Base-by-base conservation (phyloP, 768 basidiomycete species). In the Tylopilus sp. region DNA sequence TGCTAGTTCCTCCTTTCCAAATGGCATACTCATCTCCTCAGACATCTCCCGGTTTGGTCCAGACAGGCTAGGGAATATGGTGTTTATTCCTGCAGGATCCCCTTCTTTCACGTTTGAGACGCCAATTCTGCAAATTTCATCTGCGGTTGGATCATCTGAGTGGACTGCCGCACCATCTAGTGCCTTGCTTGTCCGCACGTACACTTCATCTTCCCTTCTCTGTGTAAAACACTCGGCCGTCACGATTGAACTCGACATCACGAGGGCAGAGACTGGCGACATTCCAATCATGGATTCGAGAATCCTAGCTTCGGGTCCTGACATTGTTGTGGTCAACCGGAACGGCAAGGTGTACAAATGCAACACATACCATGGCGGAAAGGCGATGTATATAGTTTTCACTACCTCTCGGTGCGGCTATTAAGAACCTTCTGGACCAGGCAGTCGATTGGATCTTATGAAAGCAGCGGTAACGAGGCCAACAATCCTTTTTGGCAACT, bases 91-190 rank as follows among this genome's bases (percentile, higher is more conserved):
- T 78, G 40, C 74, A 64, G 71, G 71, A 2, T 67, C 56, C 5
- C 71, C 82, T 5, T 62, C 72, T 6, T 69, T 70, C 52, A 68
- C 69, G 3, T 88, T 88, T 53, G 68, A 77, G 18, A 88, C 87
- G 3, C 86, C 88, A 12, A 86, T 91, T 47, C 73, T 75, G 47
- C 88, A 91, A 57, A 71, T 90, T 42, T 65, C 69, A 6, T 60
- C 74, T n/a, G 70, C 74, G 3, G 56, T 61, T 40, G 18, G 26
- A 33, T 45, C 61, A 40, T 47, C 56, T 26, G 45, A 56, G 31
- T 48, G 53, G 62, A 51, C 28, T 40, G 41, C 53, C 13, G 25
- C 45, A 15, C 48, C 55, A 15, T 59, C 51, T 21, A 63, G 57
- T 35, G 4, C 53, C 17, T 51, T 74, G 12, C 45, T 75, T 21